Evolutionary conservation across 306 rosid species (phyloP), one percentile per base, ranked within the genome.

Genomic region (Lupinus albus): DNA sequence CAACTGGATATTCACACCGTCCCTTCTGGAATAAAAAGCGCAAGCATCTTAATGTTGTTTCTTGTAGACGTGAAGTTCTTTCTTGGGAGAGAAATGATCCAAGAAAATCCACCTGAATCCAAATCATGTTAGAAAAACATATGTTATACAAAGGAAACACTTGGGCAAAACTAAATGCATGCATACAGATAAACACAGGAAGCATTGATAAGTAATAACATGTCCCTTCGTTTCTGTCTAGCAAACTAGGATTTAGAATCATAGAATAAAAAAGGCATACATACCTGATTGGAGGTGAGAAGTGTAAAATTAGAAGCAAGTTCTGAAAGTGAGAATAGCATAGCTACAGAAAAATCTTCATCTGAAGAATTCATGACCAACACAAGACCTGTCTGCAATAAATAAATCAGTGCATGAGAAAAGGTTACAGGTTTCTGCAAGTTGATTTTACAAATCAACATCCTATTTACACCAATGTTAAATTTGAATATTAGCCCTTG

Each of bases 291-390:
- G 68, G 86, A 76, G 41, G 69, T 54, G 59, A 86, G 85, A 65
- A 65, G 60, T 41, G 82, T 79, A 7, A 80, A 84, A 61, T 60
- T 18, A 68, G 86, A 86, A 73, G 87, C 83, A 50, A 88, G 77
- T 69, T 86, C 86, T 52, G 98, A 71, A 64, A 93, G 84, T 9
- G 98, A 88, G 74, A 84, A 41, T 51, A 89, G 66, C 96, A 88
- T 80, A 49, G 79, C 78, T 17, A 83, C 83, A 76, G 66, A 79
- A 69, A 68, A 66, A 42, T 80, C 86, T 68, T 89, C 91, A 16
- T 83, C 84, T 11, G 82, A 51, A 52, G 85, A 64, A 49, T 80
- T 78, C 36, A 60, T 67, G 61, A 88, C 44, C 45, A 93, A 62
- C 68, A 80, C 81, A 58, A 75, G 53, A 75, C 95, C 95, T 49